Conservation (phyloP, 2,329 filamentous ascomycete species). For the Phyllosticta capitalensis region DNA sequence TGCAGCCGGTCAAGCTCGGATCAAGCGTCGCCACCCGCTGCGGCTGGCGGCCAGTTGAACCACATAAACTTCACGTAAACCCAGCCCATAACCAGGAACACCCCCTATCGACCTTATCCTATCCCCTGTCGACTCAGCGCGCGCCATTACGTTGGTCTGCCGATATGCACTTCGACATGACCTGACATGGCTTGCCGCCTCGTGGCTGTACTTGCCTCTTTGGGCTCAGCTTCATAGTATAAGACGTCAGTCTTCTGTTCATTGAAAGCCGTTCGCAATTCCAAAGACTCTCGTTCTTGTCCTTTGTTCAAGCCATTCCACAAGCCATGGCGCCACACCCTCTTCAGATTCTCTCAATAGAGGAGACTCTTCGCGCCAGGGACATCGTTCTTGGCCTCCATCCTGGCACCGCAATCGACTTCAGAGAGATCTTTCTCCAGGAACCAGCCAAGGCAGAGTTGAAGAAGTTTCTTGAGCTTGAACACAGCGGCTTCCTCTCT, state of each 20-base stretch:
- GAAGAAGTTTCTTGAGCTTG: slow-evolving; percentile 38
- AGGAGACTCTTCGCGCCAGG: slow-evolving; percentile 44
- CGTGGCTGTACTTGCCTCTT: neutral
- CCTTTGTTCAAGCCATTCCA: neutral
- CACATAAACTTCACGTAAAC: neutral
- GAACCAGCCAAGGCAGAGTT: slow-evolving; percentile 43
- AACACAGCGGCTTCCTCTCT: slow-evolving; percentile 32
- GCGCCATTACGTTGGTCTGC: neutral
- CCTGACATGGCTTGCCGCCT: neutral
- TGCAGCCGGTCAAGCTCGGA: neutral
- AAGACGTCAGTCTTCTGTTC: neutral
- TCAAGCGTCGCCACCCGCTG: neutral
- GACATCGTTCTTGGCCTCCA: slow-evolving; percentile 39
- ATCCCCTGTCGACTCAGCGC: neutral
- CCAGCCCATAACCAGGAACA: neutral
- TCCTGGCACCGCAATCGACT: slow-evolving; percentile 30
- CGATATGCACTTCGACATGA: neutral
- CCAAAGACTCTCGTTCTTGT: neutral
- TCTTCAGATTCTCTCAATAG: slow-evolving; percentile 46
- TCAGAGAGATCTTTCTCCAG: slow-evolving; percentile 42
- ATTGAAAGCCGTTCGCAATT: neutral
- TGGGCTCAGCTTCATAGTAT: neutral
- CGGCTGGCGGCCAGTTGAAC: neutral
- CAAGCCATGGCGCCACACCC: slow-evolving; percentile 36
- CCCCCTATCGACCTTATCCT: neutral